Evolutionary conservation across 371 early-diverging fungal species (phyloP), one percentile per base, ranked within the genome.

Genomic region (Parasitella parasitica): DNA sequence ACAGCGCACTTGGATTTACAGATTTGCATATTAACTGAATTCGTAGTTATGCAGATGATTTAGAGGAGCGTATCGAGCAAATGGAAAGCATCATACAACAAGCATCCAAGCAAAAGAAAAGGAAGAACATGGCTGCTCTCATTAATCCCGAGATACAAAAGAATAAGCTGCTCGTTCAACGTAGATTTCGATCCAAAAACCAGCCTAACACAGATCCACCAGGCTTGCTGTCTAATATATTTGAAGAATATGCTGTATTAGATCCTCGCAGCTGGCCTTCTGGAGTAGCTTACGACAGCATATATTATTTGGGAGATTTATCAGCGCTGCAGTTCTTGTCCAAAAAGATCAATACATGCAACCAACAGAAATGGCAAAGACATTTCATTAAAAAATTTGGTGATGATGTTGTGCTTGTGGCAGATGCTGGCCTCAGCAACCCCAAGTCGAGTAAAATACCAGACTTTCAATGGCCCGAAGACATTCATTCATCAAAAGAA

Each of bases 281-380:
- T 18, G 62, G 65, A 38, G 49, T 61, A 11, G 32, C 53, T 3
- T 70, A 67, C 2, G 72, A 78, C 49, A 41, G 68, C 27, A 66
- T 78, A 0, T 71, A 70, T n/a, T 78, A 75, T 32, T 46, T 78
- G 26, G 78, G 78, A 3, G 78, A 78, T 26, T 46, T 76, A 5
- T 73, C 76, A 0, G 66, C 63, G 8, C 50, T 75, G 27, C 69
- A 72, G 12, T 64, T 78, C 26, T 69, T 78, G 20, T 70, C 67
- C 15, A 65, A 67, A 22, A 75, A 70, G 38, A 26, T 78, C 4
- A 38, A 59, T 13, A 28, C 71, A 13, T 62, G 61, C 6, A 43
- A 56, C 0, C 13, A 57, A 11, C 46, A 55, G 6, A 51, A 61
- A 59, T 60, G 67, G 57, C 64, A 69, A 18, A 72, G 69, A 0